Evolutionary conservation across 495 filamentous ascomycete genomes (phyloP).

Genomic region (Daldinia bambusicola): DNA sequence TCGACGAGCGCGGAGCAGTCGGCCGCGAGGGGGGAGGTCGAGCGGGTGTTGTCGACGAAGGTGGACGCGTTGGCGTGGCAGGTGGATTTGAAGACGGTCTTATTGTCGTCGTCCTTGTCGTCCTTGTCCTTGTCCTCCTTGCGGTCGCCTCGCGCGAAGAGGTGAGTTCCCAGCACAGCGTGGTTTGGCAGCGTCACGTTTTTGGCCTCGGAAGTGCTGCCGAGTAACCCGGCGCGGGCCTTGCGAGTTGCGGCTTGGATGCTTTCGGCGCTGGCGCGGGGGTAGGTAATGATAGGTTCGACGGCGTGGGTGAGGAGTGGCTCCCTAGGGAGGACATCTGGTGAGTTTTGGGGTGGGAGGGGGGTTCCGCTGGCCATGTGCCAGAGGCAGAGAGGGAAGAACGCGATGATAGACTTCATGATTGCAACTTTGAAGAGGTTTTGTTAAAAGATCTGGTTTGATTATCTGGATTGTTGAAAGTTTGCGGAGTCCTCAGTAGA

Average conservation of each 20-base stretch:
- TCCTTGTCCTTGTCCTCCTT: no score
- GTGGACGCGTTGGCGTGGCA: slow-evolving; percentile 8
- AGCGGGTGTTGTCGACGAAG: slow-evolving; percentile 6
- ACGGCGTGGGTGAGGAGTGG: neutral
- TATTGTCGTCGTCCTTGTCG: neutral
- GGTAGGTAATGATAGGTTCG: neutral
- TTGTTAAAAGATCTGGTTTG: neutral
- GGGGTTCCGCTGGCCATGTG: slow-evolving; percentile 11
- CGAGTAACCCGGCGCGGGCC: neutral
- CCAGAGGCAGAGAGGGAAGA: slow-evolving; percentile 25
- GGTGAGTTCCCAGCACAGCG: neutral
- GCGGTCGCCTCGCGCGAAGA: no score
- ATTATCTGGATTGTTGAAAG: neutral
- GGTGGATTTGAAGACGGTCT: neutral
- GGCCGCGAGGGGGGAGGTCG: neutral
- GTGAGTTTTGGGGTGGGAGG: neutral
- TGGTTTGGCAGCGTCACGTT: neutral
- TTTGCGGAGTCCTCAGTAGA: neutral
- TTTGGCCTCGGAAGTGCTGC: neutral
- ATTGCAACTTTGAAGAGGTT: neutral
- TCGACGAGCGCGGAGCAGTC: slow-evolving; percentile 18
- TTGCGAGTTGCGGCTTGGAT: neutral
- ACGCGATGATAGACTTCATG: slow-evolving; percentile 15
- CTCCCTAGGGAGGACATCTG: neutral
- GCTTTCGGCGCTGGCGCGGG: neutral